Evolutionary conservation across 306 rosid species (phyloP).

Genomic region (Nissolia schottii): DNA sequence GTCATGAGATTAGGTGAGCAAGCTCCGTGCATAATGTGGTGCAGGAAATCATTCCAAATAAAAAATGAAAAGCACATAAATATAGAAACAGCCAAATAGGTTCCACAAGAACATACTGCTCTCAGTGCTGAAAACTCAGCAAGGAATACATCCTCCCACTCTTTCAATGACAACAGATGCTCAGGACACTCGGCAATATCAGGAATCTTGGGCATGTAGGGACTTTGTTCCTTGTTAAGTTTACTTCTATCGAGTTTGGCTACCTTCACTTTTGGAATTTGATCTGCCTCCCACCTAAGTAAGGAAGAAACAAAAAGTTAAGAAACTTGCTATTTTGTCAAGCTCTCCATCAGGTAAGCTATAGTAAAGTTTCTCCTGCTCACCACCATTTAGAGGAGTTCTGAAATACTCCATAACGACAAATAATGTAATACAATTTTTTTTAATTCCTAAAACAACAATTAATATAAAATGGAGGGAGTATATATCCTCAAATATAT

Average conservation of each 20-base stretch:
- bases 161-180: conserved; percentile 64
- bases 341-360: background rate
- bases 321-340: background rate
- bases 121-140: conserved; percentile 72
- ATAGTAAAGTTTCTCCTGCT: background rate
- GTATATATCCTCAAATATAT: background rate
- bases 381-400: background rate
- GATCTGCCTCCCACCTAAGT: conserved; percentile 86
- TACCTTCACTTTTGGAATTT: conserved; percentile 75
- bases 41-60: background rate
- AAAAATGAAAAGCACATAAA: background rate
- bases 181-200: conserved; percentile 75
- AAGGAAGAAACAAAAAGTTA: conserved; percentile 2
- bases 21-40: background rate
- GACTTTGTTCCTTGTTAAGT: conserved; percentile 68
- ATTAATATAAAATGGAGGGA: no score
- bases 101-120: conserved; percentile 41
- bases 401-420: no score
- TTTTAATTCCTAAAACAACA: no score
- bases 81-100: background rate
- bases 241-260: conserved; percentile 71
- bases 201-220: conserved; percentile 83
- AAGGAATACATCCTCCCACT: conserved; percentile 86
- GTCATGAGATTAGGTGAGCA: background rate
- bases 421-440: no score